Conservation (phyloP, 495 filamentous ascomycete genomes). For the Aspergillus baeticus region DNA sequence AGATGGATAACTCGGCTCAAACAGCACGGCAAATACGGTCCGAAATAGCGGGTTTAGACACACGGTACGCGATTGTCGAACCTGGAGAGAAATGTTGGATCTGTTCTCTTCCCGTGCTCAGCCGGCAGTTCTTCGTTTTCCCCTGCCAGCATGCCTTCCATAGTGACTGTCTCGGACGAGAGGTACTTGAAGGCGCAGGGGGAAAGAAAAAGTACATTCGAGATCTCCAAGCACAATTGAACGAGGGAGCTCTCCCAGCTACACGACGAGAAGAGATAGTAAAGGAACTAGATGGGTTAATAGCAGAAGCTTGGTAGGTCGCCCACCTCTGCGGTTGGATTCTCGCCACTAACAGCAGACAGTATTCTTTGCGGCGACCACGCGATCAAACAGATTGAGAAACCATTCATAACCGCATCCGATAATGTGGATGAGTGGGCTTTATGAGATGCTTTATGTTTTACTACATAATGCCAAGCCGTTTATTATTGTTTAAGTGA, state of each 20-base stretch:
- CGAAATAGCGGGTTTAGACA: slow-evolving; percentile 80
- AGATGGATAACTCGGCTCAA: slow-evolving; percentile 90
- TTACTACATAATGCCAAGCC: not conserved
- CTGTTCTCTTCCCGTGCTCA: slow-evolving; percentile 80
- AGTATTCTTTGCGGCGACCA: slow-evolving; percentile 87
- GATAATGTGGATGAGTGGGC: slow-evolving; percentile 84
- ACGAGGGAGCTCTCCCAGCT: slow-evolving; percentile 63
- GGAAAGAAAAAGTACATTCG: slow-evolving; percentile 77
- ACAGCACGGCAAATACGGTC: slow-evolving; percentile 86
- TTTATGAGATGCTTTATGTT: slow-evolving; percentile 42
- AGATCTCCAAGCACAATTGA: slow-evolving; percentile 79
- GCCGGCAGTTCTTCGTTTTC: slow-evolving; percentile 94
- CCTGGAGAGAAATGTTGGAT: slow-evolving; percentile 91
- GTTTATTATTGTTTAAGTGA: too few relatives aligned
- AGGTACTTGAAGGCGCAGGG: slow-evolving; percentile 71
- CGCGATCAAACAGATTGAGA: slow-evolving; percentile 88
- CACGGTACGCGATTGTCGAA: slow-evolving; percentile 93
- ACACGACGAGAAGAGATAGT: slow-evolving; percentile 76
- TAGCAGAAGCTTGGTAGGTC: slow-evolving; percentile 77
- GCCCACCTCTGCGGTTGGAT: not conserved
- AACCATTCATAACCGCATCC: slow-evolving; percentile 73
- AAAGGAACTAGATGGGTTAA: slow-evolving; percentile 81
- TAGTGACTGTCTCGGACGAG: slow-evolving; percentile 82
- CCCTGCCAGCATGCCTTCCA: slow-evolving; percentile 98
- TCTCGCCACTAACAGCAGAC: slow-evolving; percentile 14